Evolutionary conservation across 306 rosid species (phyloP), one percentile per base, ranked within the genome.

Genomic region (Trichosanthes cucumerina): DNA sequence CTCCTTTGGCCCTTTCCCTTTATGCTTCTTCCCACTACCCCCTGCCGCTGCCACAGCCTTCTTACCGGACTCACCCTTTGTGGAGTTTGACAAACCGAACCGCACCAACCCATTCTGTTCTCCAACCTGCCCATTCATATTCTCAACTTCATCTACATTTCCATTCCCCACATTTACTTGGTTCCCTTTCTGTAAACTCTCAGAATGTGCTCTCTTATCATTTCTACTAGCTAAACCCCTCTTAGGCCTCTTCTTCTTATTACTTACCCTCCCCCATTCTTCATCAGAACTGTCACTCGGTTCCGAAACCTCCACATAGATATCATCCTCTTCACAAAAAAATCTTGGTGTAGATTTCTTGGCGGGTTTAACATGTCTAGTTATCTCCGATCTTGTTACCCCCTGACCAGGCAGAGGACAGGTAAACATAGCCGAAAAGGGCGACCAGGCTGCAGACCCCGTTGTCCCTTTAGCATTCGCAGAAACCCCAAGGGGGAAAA

Each of bases 391-490:
- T 39, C 44, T 78, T 54, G 44, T 47, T 76, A 7, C 63, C 70
- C 41, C 39, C 10, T 74, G 24, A n/a, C 65, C 88, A 12, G 76
- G 90, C 65, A 79, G 10, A 31, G 98, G 85, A 44, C 91, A 87
- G 58, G 89, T 84, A 79, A 90, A 88, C 87, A 92, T 83, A 3
- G 95, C 60, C n/a, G 97, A 87, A 75, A 94, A 82, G 0, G 98
- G 98, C 34, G 86, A 83, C 98, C 98, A 94, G 16, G 70, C 80
- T 0, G 89, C 74, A 33, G 89, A 71, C 43, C 81, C 81, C 26
- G 82, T 83, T 0, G 80, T 44, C 6, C 81, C 83, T 75, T 81
- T 87, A 26, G 82, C 85, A 77, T 85, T 74, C 6, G 84, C 86
- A 1, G 90, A 81, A 76, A 84, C 50, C 60, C 96, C 97, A 33